These are phyloP conservation scores for Solanum tacnaense DNA, from an alignment of 257 asterid species.

Conservation along the genomic window DNA sequence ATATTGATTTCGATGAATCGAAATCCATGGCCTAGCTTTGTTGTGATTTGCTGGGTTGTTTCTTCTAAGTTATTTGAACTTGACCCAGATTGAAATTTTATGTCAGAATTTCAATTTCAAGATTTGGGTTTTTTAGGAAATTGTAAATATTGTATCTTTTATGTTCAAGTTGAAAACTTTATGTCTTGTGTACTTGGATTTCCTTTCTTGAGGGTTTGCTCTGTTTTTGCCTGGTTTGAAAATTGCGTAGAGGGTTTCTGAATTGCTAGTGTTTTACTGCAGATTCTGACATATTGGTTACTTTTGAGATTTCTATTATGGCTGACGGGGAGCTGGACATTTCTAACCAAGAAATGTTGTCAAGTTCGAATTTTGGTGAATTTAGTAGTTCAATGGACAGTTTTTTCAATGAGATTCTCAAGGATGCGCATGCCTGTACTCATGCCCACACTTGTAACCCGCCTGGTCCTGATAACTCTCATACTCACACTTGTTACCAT, in stretches of 20 bases:
- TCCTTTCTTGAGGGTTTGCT: neutral
- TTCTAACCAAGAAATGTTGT: conserved; percentile 26
- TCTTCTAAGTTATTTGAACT: neutral
- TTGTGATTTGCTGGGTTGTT: neutral
- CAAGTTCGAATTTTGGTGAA: conserved; percentile 27
- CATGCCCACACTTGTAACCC: conserved; percentile 97
- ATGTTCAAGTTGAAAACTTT: neutral
- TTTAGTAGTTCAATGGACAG: conserved; percentile 31
- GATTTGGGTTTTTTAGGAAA: neutral
- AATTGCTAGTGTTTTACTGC: neutral
- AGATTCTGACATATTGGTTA: neutral
- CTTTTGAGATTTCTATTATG: conserved; percentile 4
- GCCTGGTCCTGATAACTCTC: conserved; percentile 77
- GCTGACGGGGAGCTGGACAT: conserved; percentile 37
- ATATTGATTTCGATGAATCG: neutral
- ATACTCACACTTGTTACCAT: conserved; percentile 80
- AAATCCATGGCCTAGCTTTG: neutral
- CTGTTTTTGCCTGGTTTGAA: neutral
- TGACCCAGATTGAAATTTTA: neutral
- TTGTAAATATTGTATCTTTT: neutral
- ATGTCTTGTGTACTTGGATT: neutral
- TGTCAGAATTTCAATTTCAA: neutral
- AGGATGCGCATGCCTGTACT: conserved; percentile 49
- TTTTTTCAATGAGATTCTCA: conserved; percentile 30
- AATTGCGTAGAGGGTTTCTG: neutral